Evolutionary conservation across 768 basidiomycete species (phyloP), one percentile per base, ranked within the genome.

Genomic region (Rhodotorula diobovata): DNA sequence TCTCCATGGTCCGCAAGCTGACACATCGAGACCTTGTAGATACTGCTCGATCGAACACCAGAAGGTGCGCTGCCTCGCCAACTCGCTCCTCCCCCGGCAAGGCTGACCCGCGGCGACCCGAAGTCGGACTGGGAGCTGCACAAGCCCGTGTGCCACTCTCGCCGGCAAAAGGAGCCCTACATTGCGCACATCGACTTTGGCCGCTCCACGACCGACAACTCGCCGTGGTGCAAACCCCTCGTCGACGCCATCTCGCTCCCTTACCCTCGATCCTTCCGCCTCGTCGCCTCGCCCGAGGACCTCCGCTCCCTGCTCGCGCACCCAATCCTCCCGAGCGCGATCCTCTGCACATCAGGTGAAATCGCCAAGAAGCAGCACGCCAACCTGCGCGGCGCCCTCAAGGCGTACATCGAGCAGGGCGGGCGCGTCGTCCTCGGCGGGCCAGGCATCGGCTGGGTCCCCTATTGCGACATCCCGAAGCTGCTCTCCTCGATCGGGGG

Each of bases 211-310:
- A 57, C 55, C 9, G 64, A 65, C 56, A 8, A 50, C 35, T 23
- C 56, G 25, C 64, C 64, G 4, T 65, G 64, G 56, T 57, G 43
- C 64, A 65, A 71, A 61, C 54, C 55, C 28, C 28, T 66, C 25
- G 46, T 71, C 54, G 65, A 71, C 70, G 41, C 46, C 25, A 34
- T 71, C 55, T 8, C 37, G 28, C 48, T 66, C 15, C 64, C 64
- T 2, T 37, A 46, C 64, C 16, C 55, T 2, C n/a, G 34, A 12
- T 46, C 63, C 43, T 65, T 46, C 63, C 10, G 23, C 28, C 32
- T 58, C 35, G 64, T 46, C 34, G 32, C 43, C 28, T 18, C 5
- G 8, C 16, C 28, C 21, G 23, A 8, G 1, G 15, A 12, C 1
- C 41, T 55, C 6, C 30, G 28, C 54, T 18, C 39, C 14, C 21